Percentiles rank a stretch among this genome's conserved stretches.
Evolutionary conservation across 345 rosid genomes (phyloP).

Genomic region (Cardamine resedifolia): DNA sequence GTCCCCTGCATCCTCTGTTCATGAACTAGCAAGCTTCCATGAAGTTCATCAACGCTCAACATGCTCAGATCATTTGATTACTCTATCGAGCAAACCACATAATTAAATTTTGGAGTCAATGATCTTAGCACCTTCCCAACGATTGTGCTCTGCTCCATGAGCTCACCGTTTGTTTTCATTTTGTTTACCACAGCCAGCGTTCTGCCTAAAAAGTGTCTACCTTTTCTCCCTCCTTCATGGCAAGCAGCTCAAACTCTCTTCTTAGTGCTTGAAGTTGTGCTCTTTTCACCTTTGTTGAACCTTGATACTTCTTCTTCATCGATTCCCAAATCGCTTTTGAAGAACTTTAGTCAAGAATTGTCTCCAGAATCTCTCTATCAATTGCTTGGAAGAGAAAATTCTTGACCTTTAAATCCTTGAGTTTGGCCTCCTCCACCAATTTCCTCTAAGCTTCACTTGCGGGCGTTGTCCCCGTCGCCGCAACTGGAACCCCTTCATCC

Average conservation of each 20-base stretch:
- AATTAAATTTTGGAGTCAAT: neutral
- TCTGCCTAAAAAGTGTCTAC: neutral
- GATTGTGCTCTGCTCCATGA: neutral
- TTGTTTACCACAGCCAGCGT: neutral
- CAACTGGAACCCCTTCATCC: neutral
- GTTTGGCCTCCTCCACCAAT: neutral
- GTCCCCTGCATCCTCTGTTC: neutral
- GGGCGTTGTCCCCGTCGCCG: fast-evolving
- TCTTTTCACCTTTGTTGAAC: neutral
- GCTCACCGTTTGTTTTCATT: slow-evolving; percentile 12
- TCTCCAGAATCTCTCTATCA: neutral
- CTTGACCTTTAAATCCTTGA: neutral
- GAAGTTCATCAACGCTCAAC: neutral
- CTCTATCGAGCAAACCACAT: neutral
- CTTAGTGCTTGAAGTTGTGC: no score
- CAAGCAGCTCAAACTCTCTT: neutral
- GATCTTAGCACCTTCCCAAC: neutral
- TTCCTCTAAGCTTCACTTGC: neutral
- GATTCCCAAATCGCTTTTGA: neutral
- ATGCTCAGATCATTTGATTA: neutral
- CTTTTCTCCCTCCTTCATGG: neutral
- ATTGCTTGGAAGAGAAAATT: neutral
- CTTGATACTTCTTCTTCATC: neutral
- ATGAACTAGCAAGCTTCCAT: slow-evolving; percentile 16
- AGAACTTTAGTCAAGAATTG: neutral